A percentile compares a stretch with the other conserved stretches of the same genome.
phyloP scores from a whole-genome alignment of 2,329 filamentous ascomycete species.

The Xylariaceae sp. region DNA sequence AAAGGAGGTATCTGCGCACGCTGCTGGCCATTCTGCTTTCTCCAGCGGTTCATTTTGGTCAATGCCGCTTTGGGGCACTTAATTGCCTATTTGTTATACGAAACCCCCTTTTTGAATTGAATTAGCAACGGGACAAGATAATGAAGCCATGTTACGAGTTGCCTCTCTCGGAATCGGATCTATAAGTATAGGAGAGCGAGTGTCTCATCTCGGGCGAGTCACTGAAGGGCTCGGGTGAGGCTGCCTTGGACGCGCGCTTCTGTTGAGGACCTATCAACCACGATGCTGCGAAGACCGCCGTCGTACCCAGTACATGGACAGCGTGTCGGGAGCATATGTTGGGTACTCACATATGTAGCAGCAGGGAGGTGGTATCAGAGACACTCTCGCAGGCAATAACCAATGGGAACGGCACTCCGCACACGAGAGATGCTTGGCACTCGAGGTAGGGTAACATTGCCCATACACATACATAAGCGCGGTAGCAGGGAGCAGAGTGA shows the following conservation, averaged over 20 bases:
- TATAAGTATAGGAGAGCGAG: too few species aligned
- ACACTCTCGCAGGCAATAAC: constrained; percentile 4
- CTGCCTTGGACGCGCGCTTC: background rate
- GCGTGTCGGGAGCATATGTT: constrained; percentile 2
- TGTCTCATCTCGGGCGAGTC: background rate
- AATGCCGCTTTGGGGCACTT: background rate
- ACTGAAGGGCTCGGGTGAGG: background rate
- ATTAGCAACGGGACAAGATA: background rate
- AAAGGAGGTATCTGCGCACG: background rate
- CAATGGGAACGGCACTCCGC: constrained; percentile 8
- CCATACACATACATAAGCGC: constrained; percentile 1
- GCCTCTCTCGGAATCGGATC: too few species aligned
- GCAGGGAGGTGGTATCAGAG: background rate
- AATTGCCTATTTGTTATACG: background rate
- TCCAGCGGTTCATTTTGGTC: background rate
- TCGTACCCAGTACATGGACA: background rate
- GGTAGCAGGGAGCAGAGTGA: constrained; percentile 4
- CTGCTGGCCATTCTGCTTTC: background rate
- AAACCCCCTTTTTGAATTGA: background rate
- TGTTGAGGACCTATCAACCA: background rate
- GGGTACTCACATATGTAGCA: background rate
- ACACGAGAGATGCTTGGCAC: background rate
- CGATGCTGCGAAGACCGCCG: background rate
- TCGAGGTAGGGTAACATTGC: constrained; percentile 11
- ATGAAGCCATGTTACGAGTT: too few species aligned